Base-by-base conservation (phyloP, 371 early-diverging fungal species). In the Cokeromyces recurvatus region DNA sequence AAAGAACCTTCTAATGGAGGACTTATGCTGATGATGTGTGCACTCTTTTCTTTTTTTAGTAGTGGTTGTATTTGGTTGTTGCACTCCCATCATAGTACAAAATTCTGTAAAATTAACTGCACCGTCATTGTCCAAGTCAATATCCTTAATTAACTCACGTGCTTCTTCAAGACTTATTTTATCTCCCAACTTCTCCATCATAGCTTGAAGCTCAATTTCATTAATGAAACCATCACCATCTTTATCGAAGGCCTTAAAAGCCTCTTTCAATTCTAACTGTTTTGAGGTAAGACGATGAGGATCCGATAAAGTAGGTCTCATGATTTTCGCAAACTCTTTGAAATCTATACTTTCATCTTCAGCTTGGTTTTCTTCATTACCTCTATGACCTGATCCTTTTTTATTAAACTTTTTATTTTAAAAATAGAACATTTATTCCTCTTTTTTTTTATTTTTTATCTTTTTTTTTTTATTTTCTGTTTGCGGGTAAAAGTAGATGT, bases 121-220 rank as follows among this genome's bases (percentile, higher is more conserved):
- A n/a, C 74, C 66, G 32, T 74, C 70, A 14, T 59, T 46, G 38
- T 69, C 59, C 19, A 59, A 42, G 41, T 73, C 70, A 5, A 63
- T 70, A n/a, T 74, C 74, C 10, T 50, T 21, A 17, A 74, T 70
- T 42, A 74, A 44, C n/a, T 54, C 50, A 17, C 57, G 32, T 3
- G 68, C 64, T 38, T 74, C 74, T 10, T 62, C 46, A 14, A 53
- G 29, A 3, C 57, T 57, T 3, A 74, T 40, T 16, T 53, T 55
- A 37, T 74, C 74, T 1, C 74, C 74, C n/a, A 74, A 23, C 31
- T 63, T 53, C 5, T 63, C 62, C 74, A 74, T 74, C 70, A 70
- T 74, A n/a, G 57, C 56, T 29, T 59, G 44, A 8, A 74, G 49
- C 43, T 74, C 74, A 3, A 20, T 17, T 3, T 57, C 59, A 35